phyloP scores from a whole-genome alignment of 2,329 filamentous ascomycete genomes.

The Cytospora mali region DNA sequence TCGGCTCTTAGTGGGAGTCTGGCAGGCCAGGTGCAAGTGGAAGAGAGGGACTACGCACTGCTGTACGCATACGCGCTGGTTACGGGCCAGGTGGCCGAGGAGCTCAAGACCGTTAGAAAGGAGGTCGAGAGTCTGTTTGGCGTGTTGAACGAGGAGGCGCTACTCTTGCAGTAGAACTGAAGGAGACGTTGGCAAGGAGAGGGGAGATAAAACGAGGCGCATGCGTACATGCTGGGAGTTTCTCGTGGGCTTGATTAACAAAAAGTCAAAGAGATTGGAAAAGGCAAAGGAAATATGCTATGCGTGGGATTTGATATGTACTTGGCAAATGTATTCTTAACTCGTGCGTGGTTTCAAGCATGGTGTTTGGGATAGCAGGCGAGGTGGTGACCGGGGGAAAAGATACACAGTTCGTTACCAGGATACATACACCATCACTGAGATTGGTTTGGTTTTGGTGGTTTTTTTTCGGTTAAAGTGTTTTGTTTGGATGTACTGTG shows the following conservation, averaged over 20 bases:
- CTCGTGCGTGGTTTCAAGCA: conserved; percentile 14
- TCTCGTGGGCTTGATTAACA: not conserved
- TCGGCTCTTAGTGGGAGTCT: conserved; percentile 32
- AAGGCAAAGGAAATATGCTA: not conserved
- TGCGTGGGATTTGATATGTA: not conserved
- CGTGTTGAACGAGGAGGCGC: conserved; percentile 60
- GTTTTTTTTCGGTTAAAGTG: too few species aligned
- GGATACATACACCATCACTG: too few species aligned
- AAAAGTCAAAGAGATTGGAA: not conserved
- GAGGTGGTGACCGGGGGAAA: conserved; percentile 6
- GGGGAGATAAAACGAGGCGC: not conserved
- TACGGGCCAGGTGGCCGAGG: conserved; percentile 67
- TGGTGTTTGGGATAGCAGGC: conserved; percentile 16
- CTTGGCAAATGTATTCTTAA: not conserved
- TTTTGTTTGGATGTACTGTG: too few species aligned
- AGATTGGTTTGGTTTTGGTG: too few species aligned
- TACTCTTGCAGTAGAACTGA: conserved; percentile 54
- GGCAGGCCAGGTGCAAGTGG: conserved; percentile 47
- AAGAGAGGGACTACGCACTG: conserved; percentile 84
- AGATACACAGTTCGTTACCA: too few species aligned
- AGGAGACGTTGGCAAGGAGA: not conserved
- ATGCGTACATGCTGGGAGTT: not conserved
- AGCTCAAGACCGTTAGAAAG: conserved; percentile 60
- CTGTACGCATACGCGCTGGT: conserved; percentile 86
- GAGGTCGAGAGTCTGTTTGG: conserved; percentile 68